Evolutionary conservation across 2,329 filamentous ascomycete species (phyloP).

Genomic region (Paraphaeosphaeria sporulosa): DNA sequence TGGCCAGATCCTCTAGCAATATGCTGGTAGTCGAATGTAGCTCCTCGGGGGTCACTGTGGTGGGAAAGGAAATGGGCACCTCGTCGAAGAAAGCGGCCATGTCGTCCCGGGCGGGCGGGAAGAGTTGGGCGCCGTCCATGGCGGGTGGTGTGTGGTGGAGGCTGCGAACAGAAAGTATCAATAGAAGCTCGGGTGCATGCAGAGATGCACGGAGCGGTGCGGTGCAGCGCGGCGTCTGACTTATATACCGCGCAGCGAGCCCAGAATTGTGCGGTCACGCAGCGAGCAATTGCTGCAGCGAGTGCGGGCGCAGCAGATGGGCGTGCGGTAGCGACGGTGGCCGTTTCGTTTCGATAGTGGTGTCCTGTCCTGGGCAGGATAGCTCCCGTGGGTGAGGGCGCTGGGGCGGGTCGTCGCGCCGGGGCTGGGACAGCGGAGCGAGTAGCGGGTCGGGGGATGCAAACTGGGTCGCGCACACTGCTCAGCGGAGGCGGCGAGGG

Average conservation of each 20-base stretch:
- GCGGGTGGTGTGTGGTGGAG: neutral
- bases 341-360: neutral
- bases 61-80: neutral
- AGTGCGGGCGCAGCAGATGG: neutral
- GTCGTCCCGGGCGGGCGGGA: neutral
- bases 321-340: conserved; percentile 2
- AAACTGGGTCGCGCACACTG: neutral
- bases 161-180: neutral
- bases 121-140: neutral
- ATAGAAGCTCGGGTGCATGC: neutral
- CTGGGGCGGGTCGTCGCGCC: neutral
- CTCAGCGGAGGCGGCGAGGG: neutral
- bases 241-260: neutral
- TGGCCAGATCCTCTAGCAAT: conserved; percentile 1
- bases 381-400: neutral
- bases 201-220: neutral
- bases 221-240: neutral
- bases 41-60: conserved; percentile 22
- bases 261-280: neutral
- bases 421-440: neutral
- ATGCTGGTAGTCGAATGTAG: conserved; percentile 12
- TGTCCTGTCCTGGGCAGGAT: neutral
- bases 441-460: neutral
- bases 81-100: neutral
- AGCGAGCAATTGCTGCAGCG: no score